Percentiles rank a stretch among this genome's conserved stretches.
These are phyloP conservation scores for Lentinula sp. DNA, from an alignment of 768 basidiomycete species.

Conservation along the genomic window DNA sequence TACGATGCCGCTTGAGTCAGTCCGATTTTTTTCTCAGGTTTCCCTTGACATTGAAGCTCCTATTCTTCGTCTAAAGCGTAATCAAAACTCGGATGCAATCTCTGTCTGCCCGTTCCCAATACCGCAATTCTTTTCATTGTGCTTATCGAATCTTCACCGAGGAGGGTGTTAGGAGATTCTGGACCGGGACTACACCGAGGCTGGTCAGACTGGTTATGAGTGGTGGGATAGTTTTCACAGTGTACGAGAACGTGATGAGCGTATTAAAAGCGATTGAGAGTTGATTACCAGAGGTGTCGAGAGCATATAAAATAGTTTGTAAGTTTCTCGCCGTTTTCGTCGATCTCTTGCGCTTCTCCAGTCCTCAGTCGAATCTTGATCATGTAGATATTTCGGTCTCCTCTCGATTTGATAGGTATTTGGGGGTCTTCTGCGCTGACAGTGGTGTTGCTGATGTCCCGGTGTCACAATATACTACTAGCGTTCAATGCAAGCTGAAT, in stretches of 20 bases:
- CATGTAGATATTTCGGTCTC: too few relatives aligned
- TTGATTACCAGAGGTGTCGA: not conserved
- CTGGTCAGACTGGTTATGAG: constrained; percentile 78
- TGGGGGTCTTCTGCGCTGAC: too few relatives aligned
- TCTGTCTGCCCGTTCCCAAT: constrained; percentile 73
- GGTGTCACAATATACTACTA: too few relatives aligned
- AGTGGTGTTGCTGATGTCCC: too few relatives aligned
- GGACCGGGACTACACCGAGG: constrained; percentile 94
- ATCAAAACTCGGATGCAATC: constrained; percentile 99
- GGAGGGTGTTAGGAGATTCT: constrained; percentile 88
- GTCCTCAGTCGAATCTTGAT: too few relatives aligned
- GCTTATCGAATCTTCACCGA: constrained; percentile 92
- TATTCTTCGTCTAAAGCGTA: constrained; percentile 44
- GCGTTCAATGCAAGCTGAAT: too few relatives aligned
- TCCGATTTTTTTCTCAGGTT: constrained; percentile 9
- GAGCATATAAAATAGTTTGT: not conserved
- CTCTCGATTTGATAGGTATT: too few relatives aligned
- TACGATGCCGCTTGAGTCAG: constrained; percentile 80
- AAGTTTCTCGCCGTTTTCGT: not conserved
- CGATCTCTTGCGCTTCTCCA: not conserved
- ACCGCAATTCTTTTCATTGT: constrained; percentile 93
- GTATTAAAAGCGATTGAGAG: constrained; percentile 15
- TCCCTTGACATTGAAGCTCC: not conserved
- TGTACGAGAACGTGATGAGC: constrained; percentile 79
- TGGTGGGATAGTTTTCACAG: constrained; percentile 32